Percentiles rank a stretch among this genome's conserved stretches.
Evolutionary conservation across 768 basidiomycete genomes (phyloP).

Genomic region (Termitomyces sp.): DNA sequence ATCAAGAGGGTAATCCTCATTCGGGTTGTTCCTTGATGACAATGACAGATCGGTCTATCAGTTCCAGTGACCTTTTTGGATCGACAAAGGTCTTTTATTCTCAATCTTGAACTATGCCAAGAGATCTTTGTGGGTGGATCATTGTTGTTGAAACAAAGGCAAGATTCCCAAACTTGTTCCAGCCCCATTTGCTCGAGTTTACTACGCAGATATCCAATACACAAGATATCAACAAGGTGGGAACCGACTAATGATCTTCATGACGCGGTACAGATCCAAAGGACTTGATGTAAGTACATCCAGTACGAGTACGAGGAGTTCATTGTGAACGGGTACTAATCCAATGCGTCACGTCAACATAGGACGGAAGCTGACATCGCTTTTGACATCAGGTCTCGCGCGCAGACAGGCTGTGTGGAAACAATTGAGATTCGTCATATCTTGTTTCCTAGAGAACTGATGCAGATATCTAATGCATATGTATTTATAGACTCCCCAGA

Average conservation of each 20-base stretch:
- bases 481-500: neutral
- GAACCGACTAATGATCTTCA: neutral
- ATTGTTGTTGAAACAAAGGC: neutral
- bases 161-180: neutral
- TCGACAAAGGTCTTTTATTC: neutral
- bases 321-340: neutral
- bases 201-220: neutral
- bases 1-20: conserved; percentile 7
- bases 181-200: neutral
- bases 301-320: neutral
- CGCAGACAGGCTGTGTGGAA: neutral
- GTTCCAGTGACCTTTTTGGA: neutral
- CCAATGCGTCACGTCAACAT: neutral
- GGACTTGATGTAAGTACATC: neutral
- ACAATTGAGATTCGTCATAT: neutral
- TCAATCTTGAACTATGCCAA: neutral
- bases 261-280: neutral
- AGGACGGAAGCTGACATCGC: neutral
- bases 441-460: neutral
- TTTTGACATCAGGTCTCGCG: neutral
- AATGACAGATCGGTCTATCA: neutral
- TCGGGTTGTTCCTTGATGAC: conserved; percentile 15
- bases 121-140: neutral
- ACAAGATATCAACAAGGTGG: neutral
- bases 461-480: neutral